Conservation (phyloP, 2,329 filamentous ascomycete species). For the Botrytis elliptica region DNA sequence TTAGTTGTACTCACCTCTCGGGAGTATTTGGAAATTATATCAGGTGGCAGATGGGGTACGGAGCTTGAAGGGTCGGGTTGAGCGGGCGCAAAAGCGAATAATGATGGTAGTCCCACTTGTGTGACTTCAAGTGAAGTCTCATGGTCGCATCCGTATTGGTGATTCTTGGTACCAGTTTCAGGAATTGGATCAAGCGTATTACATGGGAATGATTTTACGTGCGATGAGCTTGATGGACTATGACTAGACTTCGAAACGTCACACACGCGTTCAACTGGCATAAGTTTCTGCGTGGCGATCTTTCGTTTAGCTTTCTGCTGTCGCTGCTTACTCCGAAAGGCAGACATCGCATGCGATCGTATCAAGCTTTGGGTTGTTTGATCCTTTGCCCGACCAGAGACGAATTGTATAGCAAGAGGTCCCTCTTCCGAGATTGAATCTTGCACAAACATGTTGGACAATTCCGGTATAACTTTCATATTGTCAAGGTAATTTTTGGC, state of each 20-base stretch:
- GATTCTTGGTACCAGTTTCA: not conserved
- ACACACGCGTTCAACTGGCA: not conserved
- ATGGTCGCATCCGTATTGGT: not conserved
- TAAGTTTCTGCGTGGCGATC: not conserved
- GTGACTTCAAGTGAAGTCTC: not conserved
- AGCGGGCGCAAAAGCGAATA: not conserved
- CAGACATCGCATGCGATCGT: slow-evolving; percentile 8
- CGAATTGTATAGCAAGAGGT: not conserved
- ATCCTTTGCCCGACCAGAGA: slow-evolving; percentile 6
- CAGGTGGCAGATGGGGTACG: not conserved
- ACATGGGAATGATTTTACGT: not conserved
- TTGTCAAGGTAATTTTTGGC: not conserved
- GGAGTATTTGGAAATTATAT: not conserved
- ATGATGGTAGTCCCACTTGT: not conserved
- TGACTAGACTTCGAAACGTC: not conserved
- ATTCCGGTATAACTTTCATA: not conserved
- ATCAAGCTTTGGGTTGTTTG: not conserved
- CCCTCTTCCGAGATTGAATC: not conserved
- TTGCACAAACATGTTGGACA: not conserved
- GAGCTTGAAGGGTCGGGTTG: not conserved
- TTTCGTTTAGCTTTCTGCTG: not conserved
- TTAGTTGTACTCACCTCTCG: not conserved
- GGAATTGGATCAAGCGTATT: not conserved
- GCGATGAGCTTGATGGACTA: not conserved
- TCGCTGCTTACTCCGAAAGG: not conserved